Percentiles rank a stretch among this genome's conserved stretches.
Evolutionary conservation across 805 yeast genomes (phyloP).

Genomic region (Wickerhamomyces rabaulensis): DNA sequence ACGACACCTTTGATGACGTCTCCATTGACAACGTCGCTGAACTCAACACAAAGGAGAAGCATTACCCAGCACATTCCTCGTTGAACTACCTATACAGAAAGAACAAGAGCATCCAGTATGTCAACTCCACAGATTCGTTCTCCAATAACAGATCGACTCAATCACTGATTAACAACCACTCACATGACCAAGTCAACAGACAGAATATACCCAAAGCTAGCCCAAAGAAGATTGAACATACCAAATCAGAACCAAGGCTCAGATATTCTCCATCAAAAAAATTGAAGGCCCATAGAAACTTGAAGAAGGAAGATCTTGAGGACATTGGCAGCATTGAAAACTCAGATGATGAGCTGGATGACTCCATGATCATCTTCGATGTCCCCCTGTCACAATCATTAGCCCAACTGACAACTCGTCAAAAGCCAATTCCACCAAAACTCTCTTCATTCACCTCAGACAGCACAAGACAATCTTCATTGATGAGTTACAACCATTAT

Average conservation of each 20-base stretch:
- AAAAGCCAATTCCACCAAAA: constrained; percentile 25
- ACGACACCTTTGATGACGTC: constrained; percentile 17
- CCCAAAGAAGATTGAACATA: background rate
- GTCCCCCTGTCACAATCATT: constrained; percentile 61
- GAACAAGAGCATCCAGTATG: background rate
- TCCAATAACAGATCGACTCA: constrained; percentile 14
- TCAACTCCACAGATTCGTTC: background rate
- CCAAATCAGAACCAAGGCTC: constrained; percentile 1
- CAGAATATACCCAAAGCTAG: background rate
- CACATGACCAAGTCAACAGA: constrained; percentile 2
- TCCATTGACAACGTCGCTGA: constrained; percentile 13
- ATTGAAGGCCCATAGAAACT: constrained; percentile 11
- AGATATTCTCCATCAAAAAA: constrained; percentile 19
- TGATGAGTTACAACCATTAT: constrained; percentile 29
- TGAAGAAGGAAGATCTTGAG: constrained; percentile 12
- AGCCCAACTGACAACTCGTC: constrained; percentile 31
- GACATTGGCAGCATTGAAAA: constrained; percentile 18
- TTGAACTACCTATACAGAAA: constrained; percentile 6
- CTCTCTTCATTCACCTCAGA: constrained; percentile 29
- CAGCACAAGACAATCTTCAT: constrained; percentile 41
- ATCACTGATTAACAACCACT: constrained; percentile 8
- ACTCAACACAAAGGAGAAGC: background rate
- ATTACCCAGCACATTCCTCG: constrained; percentile 4
- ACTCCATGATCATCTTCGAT: constrained; percentile 49
- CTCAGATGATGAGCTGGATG: constrained; percentile 52